These are phyloP conservation scores for Pseudogymnoascus sp. DNA, from an alignment of 2,329 filamentous ascomycete genomes.

Conservation along the genomic window DNA sequence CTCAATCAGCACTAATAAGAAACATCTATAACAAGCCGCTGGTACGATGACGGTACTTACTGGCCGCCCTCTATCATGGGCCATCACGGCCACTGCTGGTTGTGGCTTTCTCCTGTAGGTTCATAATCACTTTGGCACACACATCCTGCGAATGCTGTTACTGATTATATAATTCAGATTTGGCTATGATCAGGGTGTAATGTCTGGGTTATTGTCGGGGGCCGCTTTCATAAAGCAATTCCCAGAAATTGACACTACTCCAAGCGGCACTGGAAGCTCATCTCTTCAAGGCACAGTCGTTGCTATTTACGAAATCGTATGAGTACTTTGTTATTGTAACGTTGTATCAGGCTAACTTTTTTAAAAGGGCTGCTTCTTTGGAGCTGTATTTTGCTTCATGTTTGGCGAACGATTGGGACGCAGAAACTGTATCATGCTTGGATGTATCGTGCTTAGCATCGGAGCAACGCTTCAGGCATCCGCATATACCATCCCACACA, in stretches of 20 bases:
- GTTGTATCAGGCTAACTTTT: background rate
- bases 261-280: conserved; percentile 31
- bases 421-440: conserved; percentile 34
- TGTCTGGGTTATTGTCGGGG: conserved; percentile 62
- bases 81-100: conserved; percentile 31
- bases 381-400: conserved; percentile 35
- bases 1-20: background rate
- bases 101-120: conserved; percentile 30
- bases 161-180: conserved; percentile 30
- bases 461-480: conserved; percentile 37
- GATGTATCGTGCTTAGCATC: conserved; percentile 34
- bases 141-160: background rate
- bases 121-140: conserved; percentile 12
- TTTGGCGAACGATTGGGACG: conserved; percentile 39
- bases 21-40: background rate
- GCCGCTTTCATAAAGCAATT: conserved; percentile 46
- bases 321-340: conserved; percentile 14
- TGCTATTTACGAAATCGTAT: conserved; percentile 40
- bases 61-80: conserved; percentile 32
- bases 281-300: conserved; percentile 38
- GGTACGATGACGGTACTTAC: conserved; percentile 24
- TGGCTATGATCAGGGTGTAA: conserved; percentile 62
- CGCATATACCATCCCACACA: conserved; percentile 33
- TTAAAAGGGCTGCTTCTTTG: conserved; percentile 29
- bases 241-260: conserved; percentile 40